Conservation (phyloP, 2,329 filamentous ascomycete genomes). For the Claviceps africana region DNA sequence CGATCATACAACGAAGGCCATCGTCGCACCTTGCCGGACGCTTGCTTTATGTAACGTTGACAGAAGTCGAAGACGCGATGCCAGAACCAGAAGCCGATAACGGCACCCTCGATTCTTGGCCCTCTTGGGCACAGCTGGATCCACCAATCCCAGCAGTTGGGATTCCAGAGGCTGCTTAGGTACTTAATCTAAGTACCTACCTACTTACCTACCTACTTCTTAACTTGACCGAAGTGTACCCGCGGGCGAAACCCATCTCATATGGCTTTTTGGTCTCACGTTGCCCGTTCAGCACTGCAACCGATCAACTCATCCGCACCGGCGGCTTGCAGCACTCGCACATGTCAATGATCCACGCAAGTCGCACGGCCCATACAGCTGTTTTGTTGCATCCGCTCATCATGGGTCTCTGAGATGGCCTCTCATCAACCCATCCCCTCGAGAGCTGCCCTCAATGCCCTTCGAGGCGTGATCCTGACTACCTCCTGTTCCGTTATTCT, state of each 20-base stretch:
- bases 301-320: neutral
- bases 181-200: too few relatives aligned
- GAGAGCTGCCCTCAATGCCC: constrained; percentile 39
- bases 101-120: too few relatives aligned
- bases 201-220: neutral
- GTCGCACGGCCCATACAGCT: neutral
- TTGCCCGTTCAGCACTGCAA: neutral
- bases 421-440: constrained; percentile 36
- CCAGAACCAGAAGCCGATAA: too few relatives aligned
- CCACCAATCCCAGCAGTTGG: neutral
- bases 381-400: neutral
- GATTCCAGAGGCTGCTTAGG: too few relatives aligned
- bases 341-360: neutral
- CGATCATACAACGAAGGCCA: too few relatives aligned
- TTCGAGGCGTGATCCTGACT: constrained; percentile 40
- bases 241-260: neutral
- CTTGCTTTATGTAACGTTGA: too few relatives aligned
- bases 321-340: neutral
- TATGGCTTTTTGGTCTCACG: neutral
- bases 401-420: constrained; percentile 27
- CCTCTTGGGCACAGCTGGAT: neutral
- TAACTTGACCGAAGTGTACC: constrained; percentile 1
- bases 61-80: too few relatives aligned
- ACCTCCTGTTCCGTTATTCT: constrained; percentile 43
- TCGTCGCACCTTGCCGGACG: too few relatives aligned